Evolutionary conservation across 331 rosid species (phyloP).

Genomic region (Arachis monticola): DNA sequence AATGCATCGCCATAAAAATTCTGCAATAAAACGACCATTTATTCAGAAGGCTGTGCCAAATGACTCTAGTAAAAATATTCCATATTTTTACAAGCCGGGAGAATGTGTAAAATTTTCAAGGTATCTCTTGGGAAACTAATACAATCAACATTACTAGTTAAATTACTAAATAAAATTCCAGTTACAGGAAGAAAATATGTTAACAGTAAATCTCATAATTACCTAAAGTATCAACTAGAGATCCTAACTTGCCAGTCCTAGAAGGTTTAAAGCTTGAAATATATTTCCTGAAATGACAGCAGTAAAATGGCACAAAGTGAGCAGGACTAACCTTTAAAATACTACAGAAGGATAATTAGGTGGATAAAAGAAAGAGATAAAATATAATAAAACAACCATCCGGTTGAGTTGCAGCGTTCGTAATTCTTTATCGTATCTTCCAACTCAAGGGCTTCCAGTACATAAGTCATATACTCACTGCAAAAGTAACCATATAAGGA

Average conservation of each 20-base stretch:
- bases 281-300: slow-evolving; percentile 72
- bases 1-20: slow-evolving; percentile 91
- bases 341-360: slow-evolving; percentile 14
- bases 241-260: slow-evolving; percentile 68
- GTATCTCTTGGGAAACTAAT: slow-evolving; percentile 4
- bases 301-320: slow-evolving; percentile 22
- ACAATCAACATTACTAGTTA: slow-evolving; percentile 7
- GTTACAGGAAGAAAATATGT: slow-evolving; percentile 4
- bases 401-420: slow-evolving; percentile 70
- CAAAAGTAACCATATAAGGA: slow-evolving; percentile 41
- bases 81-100: slow-evolving; percentile 17
- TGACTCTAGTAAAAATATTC: slow-evolving; percentile 11
- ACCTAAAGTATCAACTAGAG: slow-evolving; percentile 73
- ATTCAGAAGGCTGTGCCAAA: slow-evolving; percentile 34
- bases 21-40: slow-evolving; percentile 59
- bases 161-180: slow-evolving; percentile 25
- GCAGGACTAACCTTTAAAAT: slow-evolving; percentile 28
- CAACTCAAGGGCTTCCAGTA: slow-evolving; percentile 84
- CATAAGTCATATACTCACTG: slow-evolving; percentile 84
- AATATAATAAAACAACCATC: slow-evolving; percentile 59
- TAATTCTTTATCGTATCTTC: slow-evolving; percentile 82
- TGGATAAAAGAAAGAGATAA: neutral
- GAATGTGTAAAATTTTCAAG: slow-evolving; percentile 25
- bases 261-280: slow-evolving; percentile 76
- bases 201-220: slow-evolving; percentile 33